A percentile compares a stretch with the other conserved stretches of the same genome.
phyloP scores from a whole-genome alignment of 352 stramenopile genomes.

The Pythium plurisporium region DNA sequence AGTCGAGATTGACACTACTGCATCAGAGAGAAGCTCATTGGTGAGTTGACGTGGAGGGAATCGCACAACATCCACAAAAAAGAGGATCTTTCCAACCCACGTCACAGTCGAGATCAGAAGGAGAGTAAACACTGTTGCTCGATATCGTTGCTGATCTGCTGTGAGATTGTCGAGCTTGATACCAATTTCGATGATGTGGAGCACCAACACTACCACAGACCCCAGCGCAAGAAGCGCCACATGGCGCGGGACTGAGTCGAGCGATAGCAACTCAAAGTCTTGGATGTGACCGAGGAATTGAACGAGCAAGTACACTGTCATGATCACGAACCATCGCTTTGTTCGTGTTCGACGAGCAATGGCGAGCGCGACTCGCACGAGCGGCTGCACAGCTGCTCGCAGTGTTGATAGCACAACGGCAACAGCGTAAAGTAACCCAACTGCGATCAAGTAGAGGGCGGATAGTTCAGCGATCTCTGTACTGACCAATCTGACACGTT shows the following conservation, averaged over 20 bases:
- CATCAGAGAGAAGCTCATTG: slow-evolving; percentile 45
- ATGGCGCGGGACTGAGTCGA: slow-evolving; percentile 32
- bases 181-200: slow-evolving; percentile 50
- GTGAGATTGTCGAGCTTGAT: slow-evolving; percentile 29
- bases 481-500: not conserved
- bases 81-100: slow-evolving; percentile 64
- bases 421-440: slow-evolving; percentile 54
- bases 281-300: slow-evolving; percentile 37
- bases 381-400: slow-evolving; percentile 33
- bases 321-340: slow-evolving; percentile 47
- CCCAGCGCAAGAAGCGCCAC: slow-evolving; percentile 48
- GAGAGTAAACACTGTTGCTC: slow-evolving; percentile 53
- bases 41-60: slow-evolving; percentile 36
- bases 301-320: slow-evolving; percentile 32
- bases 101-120: slow-evolving; percentile 49
- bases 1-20: slow-evolving; percentile 30
- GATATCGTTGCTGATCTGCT: slow-evolving; percentile 48
- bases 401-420: slow-evolving; percentile 34
- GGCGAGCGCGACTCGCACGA: slow-evolving; percentile 17
- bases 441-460: slow-evolving; percentile 45
- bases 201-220: slow-evolving; percentile 36
- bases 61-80: slow-evolving; percentile 40
- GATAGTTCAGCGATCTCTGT: slow-evolving; percentile 24
- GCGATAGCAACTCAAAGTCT: slow-evolving; percentile 23
- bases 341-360: slow-evolving; percentile 19